phyloP scores from a whole-genome alignment of 495 filamentous ascomycete species.

The Annulohypoxylon moriforme region DNA sequence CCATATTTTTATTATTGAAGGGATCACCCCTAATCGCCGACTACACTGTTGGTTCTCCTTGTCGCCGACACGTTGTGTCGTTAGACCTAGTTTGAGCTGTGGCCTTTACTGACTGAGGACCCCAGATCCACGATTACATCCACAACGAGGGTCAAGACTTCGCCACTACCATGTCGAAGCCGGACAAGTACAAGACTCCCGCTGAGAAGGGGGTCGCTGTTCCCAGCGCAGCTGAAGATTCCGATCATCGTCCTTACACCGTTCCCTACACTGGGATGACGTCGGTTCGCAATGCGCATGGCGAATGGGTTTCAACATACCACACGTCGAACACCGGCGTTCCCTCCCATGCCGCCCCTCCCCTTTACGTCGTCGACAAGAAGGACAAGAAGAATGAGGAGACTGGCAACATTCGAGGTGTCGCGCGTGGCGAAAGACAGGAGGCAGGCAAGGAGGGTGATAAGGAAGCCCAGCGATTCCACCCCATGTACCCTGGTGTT shows the following conservation, averaged over 20 bases:
- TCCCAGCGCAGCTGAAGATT: slow-evolving; percentile 5
- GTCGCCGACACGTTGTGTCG: too few relatives aligned
- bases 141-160: not conserved
- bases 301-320: not conserved
- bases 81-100: not conserved
- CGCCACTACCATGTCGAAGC: slow-evolving; percentile 18
- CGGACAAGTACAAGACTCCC: slow-evolving; percentile 21
- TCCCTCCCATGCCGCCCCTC: slow-evolving; percentile 14
- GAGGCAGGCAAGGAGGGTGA: not conserved
- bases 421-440: not conserved
- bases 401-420: not conserved
- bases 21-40: not conserved
- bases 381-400: not conserved
- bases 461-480: not conserved
- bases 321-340: too few relatives aligned
- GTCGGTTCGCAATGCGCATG: not conserved
- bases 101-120: not conserved
- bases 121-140: not conserved
- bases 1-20: not conserved
- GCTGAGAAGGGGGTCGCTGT: slow-evolving; percentile 15
- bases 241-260: slow-evolving; percentile 37
- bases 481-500: not conserved
- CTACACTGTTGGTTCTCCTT: not conserved
- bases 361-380: slow-evolving; percentile 28
- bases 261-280: slow-evolving; percentile 42